phyloP scores from a whole-genome alignment of 2,329 filamentous ascomycete genomes.

The Colletotrichum trifolii region DNA sequence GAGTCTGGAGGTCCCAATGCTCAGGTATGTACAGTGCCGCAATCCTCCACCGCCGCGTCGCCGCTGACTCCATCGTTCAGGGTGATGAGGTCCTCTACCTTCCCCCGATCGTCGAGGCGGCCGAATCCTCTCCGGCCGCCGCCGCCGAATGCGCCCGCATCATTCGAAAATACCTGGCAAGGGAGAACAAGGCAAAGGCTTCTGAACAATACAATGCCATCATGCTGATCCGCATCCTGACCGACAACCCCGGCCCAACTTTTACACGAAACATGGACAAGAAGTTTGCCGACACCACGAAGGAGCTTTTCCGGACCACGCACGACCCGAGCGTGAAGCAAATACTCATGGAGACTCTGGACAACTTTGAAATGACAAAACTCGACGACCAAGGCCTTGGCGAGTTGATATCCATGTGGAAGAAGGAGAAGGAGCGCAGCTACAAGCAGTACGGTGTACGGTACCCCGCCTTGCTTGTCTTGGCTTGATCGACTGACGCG shows the following conservation, averaged over 20 bases:
- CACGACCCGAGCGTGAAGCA: slow-evolving; percentile 83
- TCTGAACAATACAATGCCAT: slow-evolving; percentile 94
- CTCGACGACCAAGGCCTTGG: slow-evolving; percentile 78
- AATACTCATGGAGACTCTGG: slow-evolving; percentile 87
- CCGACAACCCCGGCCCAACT: slow-evolving; percentile 88
- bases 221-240: slow-evolving; percentile 92
- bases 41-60: neutral
- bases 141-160: slow-evolving; percentile 83
- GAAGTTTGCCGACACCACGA: slow-evolving; percentile 82
- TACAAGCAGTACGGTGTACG: slow-evolving; percentile 63
- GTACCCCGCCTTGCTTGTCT: slow-evolving; percentile 29
- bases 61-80: slow-evolving; percentile 51
- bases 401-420: slow-evolving; percentile 86
- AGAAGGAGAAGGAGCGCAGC: slow-evolving; percentile 80
- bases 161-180: slow-evolving; percentile 84
- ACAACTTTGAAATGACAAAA: slow-evolving; percentile 79
- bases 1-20: slow-evolving; percentile 72
- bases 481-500: slow-evolving; percentile 30
- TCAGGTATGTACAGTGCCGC: slow-evolving; percentile 51
- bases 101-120: slow-evolving; percentile 91
- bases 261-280: slow-evolving; percentile 93
- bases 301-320: slow-evolving; percentile 77
- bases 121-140: slow-evolving; percentile 89
- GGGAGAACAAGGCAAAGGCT: slow-evolving; percentile 72
- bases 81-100: slow-evolving; percentile 93